Evolutionary conservation across 345 rosid species (phyloP), one percentile per base, ranked within the genome.

Genomic region (Pseudoturritis turrita): DNA sequence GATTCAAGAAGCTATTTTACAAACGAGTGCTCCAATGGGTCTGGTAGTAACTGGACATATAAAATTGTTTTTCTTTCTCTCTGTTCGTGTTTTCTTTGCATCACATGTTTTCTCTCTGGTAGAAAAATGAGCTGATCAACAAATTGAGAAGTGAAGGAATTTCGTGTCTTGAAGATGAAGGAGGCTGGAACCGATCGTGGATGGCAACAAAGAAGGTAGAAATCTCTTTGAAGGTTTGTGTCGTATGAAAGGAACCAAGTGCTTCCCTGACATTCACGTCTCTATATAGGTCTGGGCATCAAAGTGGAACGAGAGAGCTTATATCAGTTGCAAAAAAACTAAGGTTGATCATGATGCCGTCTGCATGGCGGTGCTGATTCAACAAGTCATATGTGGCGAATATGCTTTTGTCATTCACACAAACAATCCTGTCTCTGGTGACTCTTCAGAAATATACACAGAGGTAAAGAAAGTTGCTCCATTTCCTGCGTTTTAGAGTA

Each of bases 271-370:
- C 66, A 29, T 17, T 40, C 8, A 23, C 41, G 58, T 53, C 33
- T 37, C 33, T 37, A 22, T 18, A 33, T 72, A 95, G 99, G 97
- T 95, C 23, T 95, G 99, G 99, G 97, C 96, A 71, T 95, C 99
- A 28, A 95, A 95, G 65, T 95, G 96, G 99, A 91, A 95, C 35
- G 97, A 91, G 81, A 88, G 99, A 82, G 97, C 99, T 40, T 95
- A 88, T 78, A 78, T 88, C 75, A 95, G 97, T 85, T 83, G 93
- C 49, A 89, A 82, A 72, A 95, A 82, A 85, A 77, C 72, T 22
- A 91, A 80, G 80, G 43, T 95, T 68, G 91, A 91, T 72, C 96
- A 89, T 77, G 96, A 91, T 58, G 81, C 78, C 64, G 88, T 95
- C 58, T 85, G 96, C 83, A 89, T 95, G 99, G 96, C 97, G 65